These are phyloP conservation scores for Aspergillus luchuensis DNA, from an alignment of 2,329 filamentous ascomycete genomes.

Conservation along the genomic window DNA sequence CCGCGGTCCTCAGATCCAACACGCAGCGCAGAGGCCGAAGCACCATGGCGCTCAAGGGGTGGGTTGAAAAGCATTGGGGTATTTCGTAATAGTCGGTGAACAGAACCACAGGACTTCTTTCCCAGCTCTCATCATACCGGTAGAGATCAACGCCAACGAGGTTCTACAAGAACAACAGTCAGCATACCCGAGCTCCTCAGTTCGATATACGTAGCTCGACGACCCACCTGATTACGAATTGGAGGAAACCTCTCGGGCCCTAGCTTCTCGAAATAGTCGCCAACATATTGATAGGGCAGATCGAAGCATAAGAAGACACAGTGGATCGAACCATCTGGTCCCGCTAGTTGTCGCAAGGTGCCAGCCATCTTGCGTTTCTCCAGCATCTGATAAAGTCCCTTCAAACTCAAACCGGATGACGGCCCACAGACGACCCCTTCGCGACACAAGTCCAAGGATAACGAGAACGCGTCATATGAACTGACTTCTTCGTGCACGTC, in stretches of 20 bases:
- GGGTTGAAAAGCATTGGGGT: slow-evolving; percentile 22
- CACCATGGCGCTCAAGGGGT: slow-evolving; percentile 25
- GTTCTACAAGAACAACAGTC: slow-evolving; percentile 35
- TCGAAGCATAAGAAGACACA: slow-evolving; percentile 66
- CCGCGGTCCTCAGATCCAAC: slow-evolving; percentile 49
- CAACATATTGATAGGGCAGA: slow-evolving; percentile 64
- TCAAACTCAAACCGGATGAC: slow-evolving; percentile 61
- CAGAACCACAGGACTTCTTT: slow-evolving; percentile 46
- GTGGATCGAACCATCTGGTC: slow-evolving; percentile 50
- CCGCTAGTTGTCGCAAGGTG: slow-evolving; percentile 48
- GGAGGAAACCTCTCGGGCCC: slow-evolving; percentile 51
- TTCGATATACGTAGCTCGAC: not conserved
- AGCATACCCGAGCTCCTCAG: slow-evolving; percentile 3
- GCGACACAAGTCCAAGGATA: slow-evolving; percentile 58
- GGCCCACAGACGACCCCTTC: slow-evolving; percentile 63
- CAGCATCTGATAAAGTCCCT: slow-evolving; percentile 55
- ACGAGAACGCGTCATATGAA: slow-evolving; percentile 55
- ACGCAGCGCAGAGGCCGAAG: slow-evolving; percentile 39
- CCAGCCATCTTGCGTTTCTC: slow-evolving; percentile 52
- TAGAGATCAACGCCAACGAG: slow-evolving; percentile 55
- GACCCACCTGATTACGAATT: slow-evolving; percentile 50
- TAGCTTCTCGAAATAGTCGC: slow-evolving; percentile 62
- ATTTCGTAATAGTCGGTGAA: slow-evolving; percentile 43
- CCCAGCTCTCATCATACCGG: slow-evolving; percentile 60
- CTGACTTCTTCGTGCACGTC: slow-evolving; percentile 60